Evolutionary conservation across 2,329 filamentous ascomycete species (phyloP), one percentile per base, ranked within the genome.

Genomic region (Aspergillus caelatus): DNA sequence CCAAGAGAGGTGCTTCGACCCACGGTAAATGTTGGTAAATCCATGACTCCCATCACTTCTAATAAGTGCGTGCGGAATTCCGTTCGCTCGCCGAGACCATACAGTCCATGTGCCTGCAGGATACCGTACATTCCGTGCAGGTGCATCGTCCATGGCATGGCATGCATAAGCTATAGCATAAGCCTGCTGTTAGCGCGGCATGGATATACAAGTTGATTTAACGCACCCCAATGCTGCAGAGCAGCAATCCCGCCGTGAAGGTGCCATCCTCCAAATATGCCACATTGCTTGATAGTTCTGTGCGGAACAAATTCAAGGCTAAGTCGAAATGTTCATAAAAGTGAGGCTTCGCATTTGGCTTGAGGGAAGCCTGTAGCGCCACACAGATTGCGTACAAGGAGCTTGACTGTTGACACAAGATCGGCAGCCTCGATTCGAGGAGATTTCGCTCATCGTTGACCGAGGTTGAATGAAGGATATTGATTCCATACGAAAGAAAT

Each of bases 11-110:
- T 67, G 14, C 70, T 70, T 1, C 74, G 68, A 14, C 73, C 74
- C 16, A 76, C 57, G 0, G 70, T 59, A 36, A 74, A 70, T 2
- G 68, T 70, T 0, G 69, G 69, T 11, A 76, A 61, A 53, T 75
- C 74, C 72, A 75, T 74, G 1, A 75, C 65, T 0, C 74, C 74
- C 73, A 76, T 73, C 4, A 74, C 74, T 45, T 76, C 73, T 2
- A 74, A 61, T 1, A 74, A 60, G 21, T 75, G 72, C 0, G 61
- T 63, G 0, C 70, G 70, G 21, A 75, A 72, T 30, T 43, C 59
- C 3, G 59, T 57, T 14, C 43, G 12, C 28, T 58, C 48, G 19
- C 57, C 61, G 1, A 26, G 26, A 30, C 60, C 41, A 23, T 58
- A 58, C 2, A 69, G 41, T 9, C 61, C 68, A 6, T 68, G 63